These are phyloP conservation scores for Coleophoma eucalyptorum DNA, from an alignment of 2,329 filamentous ascomycete species.

Conservation along the genomic window DNA sequence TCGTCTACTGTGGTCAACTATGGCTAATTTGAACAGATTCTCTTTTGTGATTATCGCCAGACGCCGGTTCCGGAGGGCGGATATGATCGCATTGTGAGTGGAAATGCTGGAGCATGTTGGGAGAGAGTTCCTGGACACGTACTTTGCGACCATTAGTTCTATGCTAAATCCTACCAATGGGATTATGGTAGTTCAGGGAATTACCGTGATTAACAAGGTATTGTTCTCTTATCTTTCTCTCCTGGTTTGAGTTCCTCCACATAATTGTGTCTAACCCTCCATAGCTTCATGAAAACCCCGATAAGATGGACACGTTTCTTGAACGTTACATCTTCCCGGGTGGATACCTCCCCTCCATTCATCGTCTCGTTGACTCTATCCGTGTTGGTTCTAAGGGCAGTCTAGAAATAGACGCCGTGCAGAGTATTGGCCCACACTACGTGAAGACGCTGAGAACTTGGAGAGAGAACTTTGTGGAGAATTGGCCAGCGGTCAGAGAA, in stretches of 20 bases:
- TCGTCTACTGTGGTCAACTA: not conserved
- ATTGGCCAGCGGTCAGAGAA: conserved; percentile 53
- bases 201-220: conserved; percentile 50
- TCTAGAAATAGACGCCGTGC: conserved; percentile 59
- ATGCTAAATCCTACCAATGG: conserved; percentile 58
- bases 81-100: conserved; percentile 69
- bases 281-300: conserved; percentile 7
- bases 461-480: conserved; percentile 60
- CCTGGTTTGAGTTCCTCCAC: not conserved
- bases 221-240: not conserved
- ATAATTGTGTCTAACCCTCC: not conserved
- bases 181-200: conserved; percentile 68
- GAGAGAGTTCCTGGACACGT: conserved; percentile 57
- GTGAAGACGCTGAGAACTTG: conserved; percentile 62
- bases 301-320: conserved; percentile 46
- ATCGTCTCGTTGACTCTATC: conserved; percentile 52
- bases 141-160: conserved; percentile 59
- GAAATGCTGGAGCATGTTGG: conserved; percentile 75
- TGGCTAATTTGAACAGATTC: conserved; percentile 30
- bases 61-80: conserved; percentile 44
- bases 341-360: conserved; percentile 59
- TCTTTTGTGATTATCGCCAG: conserved; percentile 62
- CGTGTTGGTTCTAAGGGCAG: conserved; percentile 51
- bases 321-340: conserved; percentile 73
- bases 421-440: conserved; percentile 71